A percentile compares a stretch with the other conserved stretches of the same genome.
These are phyloP conservation scores for Picea mariana DNA, from an alignment of 83 land plant species.

Conservation along the genomic window DNA sequence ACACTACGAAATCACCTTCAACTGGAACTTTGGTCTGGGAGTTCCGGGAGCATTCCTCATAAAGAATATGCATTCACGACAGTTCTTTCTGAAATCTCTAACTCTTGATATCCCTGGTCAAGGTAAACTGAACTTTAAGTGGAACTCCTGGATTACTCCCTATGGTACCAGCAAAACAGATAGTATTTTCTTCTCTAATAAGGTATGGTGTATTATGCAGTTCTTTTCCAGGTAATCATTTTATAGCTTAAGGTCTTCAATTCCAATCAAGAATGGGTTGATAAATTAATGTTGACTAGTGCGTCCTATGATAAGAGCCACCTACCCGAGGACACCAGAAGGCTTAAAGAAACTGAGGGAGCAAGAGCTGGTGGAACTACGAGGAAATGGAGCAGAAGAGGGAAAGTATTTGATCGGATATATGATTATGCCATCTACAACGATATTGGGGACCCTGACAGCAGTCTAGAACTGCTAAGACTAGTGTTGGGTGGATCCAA, in stretches of 20 bases:
- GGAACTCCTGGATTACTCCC: not conserved
- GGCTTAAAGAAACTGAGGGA: slow-evolving; percentile 24
- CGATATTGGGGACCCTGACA: slow-evolving; percentile 16
- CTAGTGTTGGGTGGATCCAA: slow-evolving; percentile 17
- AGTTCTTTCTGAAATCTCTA: too few relatives aligned
- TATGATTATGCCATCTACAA: slow-evolving; percentile 27
- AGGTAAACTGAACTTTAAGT: not conserved
- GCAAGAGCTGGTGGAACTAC: slow-evolving; percentile 1
- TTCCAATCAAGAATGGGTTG: too few relatives aligned
- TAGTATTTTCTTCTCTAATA: not conserved
- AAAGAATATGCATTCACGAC: too few relatives aligned
- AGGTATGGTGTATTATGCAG: not conserved
- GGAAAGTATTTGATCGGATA: slow-evolving; percentile 22
- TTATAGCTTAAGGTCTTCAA: not conserved
- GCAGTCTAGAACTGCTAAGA: too few relatives aligned
- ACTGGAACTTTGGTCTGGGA: not conserved
- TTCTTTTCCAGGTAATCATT: not conserved
- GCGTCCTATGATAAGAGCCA: slow-evolving; percentile 23
- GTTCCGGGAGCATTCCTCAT: not conserved
- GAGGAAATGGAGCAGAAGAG: slow-evolving; percentile 25
- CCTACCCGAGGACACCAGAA: slow-evolving; percentile 51
- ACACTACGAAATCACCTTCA: not conserved
- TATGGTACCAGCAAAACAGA: not conserved
- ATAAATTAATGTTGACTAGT: too few relatives aligned
- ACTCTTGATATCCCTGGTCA: not conserved